Evolutionary conservation across 176 grass and related monocot species (phyloP), one percentile per base, ranked within the genome.

Genomic region (Aegilops umbellulata): DNA sequence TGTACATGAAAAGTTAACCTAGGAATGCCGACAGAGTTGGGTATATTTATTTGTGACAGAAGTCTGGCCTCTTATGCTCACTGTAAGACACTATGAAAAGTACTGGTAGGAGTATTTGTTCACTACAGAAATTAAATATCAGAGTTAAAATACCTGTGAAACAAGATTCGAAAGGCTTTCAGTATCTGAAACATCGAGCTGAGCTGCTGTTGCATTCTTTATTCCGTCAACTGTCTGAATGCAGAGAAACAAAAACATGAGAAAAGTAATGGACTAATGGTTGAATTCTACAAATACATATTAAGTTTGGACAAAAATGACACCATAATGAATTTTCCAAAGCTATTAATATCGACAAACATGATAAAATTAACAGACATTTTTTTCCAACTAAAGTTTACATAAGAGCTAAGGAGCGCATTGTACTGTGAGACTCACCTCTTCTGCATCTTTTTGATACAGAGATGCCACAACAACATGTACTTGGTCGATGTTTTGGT

Each of bases 401-500:
- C 29, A 65, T 82, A 36, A 87, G 55, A 66, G 29, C 72, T 57
- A 55, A 41, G 71, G 46, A 83, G 80, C 69, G 66, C 16, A 61
- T 8, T 74, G 23, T 85, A 20, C 20, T 82, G 20, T 1, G 27
- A 85, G 74, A 88, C 69, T 87, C 53, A 95, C 95, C 93, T 98
- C 91, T 75, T 95, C 88, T 81, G 93, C 91, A 88, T 97, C 95
- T 72, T 90, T 87, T 83, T 90, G 79, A 88, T 94, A 95, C 62
- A 97, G 81, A 68, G 95, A 97, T 67, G 91, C 95, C 68, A 97
- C 89, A 75, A 97, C 91, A 72, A 97, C 91, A 86, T 92, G 89
- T 83, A 93, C 11, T 80, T 90, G 86, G 69, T 81, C 63, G 27
- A 60, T 79, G 53, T 79, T 86, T 87, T 60, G 44, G 63, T 55